Evolutionary conservation across 306 rosid genomes (phyloP).

Genomic region (Betula pendula): DNA sequence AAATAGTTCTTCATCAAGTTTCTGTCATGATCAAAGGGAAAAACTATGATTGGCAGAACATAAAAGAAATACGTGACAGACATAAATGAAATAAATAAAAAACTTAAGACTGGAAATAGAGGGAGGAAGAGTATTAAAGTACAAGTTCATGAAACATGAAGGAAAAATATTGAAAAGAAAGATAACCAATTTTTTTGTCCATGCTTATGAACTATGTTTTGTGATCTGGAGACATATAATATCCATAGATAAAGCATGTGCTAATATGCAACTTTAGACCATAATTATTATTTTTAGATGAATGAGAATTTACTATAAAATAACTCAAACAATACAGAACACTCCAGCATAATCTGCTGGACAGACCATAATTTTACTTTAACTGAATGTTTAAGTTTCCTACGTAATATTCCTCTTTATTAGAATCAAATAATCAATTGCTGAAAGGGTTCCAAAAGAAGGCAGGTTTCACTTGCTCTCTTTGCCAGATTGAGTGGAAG

Average conservation of each 20-base stretch:
- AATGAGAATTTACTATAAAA: no score
- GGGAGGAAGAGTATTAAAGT: neutral
- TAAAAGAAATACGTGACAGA: neutral
- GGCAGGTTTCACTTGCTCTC: neutral
- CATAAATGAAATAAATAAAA: neutral
- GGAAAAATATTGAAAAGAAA: neutral
- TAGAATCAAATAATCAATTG: neutral
- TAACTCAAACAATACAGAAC: no score
- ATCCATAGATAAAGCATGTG: no score
- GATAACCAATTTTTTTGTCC: neutral
- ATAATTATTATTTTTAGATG: no score
- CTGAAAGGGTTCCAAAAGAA: neutral
- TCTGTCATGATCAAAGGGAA: conserved; percentile 3
- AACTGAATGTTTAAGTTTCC: no score
- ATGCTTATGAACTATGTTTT: neutral
- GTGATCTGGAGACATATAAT: no score
- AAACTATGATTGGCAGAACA: neutral
- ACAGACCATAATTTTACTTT: no score
- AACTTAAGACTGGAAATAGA: neutral
- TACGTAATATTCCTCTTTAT: no score
- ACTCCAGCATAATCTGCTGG: no score
- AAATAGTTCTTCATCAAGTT: neutral
- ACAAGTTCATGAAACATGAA: neutral
- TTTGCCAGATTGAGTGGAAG: neutral
- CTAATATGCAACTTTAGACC: no score